phyloP scores from a whole-genome alignment of 768 basidiomycete species.

The Rhodocollybia butyracea region DNA sequence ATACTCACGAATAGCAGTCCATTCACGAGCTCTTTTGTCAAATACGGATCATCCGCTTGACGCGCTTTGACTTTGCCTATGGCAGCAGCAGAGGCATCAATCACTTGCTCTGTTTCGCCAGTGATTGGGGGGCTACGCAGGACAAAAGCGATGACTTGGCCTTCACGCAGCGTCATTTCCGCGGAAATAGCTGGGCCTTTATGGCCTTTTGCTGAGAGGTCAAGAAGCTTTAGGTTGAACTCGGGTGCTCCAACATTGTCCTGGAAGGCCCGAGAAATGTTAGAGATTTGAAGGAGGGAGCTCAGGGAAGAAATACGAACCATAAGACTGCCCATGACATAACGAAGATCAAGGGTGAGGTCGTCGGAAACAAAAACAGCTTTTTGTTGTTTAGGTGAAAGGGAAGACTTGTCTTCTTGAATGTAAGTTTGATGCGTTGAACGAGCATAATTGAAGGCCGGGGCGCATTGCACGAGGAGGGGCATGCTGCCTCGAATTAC shows the following conservation, averaged over 20 bases:
- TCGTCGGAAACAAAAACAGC: conserved; percentile 58
- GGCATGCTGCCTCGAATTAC: conserved; percentile 83
- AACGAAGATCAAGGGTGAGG: conserved; percentile 74
- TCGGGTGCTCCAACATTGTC: conserved; percentile 49
- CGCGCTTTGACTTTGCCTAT: conserved; percentile 36
- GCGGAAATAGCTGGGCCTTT: conserved; percentile 62
- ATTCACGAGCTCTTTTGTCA: conserved; percentile 62
- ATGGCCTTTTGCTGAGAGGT: conserved; percentile 70
- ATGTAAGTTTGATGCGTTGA: conserved; percentile 65
- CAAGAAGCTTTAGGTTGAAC: conserved; percentile 57
- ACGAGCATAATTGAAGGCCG: conserved; percentile 94
- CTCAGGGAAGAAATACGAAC: conserved; percentile 4
- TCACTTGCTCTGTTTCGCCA: conserved; percentile 5
- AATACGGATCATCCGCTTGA: conserved; percentile 64
- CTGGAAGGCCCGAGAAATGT: conserved; percentile 1
- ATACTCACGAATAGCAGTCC: conserved; percentile 52
- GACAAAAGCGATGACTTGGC: conserved; percentile 88
- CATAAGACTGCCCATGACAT: conserved; percentile 55
- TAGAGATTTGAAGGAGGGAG: background rate
- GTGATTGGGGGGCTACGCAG: conserved; percentile 60
- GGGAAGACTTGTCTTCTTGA: conserved; percentile 37
- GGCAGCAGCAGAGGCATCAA: conserved; percentile 9
- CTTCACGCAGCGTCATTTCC: conserved; percentile 68
- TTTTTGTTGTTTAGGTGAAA: conserved; percentile 41
- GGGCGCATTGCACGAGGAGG: conserved; percentile 85